A percentile compares a stretch with the other conserved stretches of the same genome.
Evolutionary conservation across 306 rosid species (phyloP).

Genomic region (Glycine latifolia): DNA sequence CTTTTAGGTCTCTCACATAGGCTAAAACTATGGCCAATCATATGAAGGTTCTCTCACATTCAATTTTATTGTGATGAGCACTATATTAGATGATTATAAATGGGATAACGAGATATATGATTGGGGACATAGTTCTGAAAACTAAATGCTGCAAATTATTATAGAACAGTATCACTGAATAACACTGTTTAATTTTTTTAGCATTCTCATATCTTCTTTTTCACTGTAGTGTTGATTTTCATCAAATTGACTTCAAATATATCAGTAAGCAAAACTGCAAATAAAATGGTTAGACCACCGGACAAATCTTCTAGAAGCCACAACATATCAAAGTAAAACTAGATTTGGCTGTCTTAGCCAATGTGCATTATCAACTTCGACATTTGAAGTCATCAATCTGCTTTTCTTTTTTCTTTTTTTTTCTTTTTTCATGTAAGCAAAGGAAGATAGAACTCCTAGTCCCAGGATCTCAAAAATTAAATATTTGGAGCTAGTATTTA

Average conservation of each 20-base stretch:
- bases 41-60: no score
- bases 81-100: no score
- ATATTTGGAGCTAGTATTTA: not conserved
- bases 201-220: not conserved
- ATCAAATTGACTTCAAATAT: not conserved
- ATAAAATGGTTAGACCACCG: not conserved
- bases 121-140: not conserved
- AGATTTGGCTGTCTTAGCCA: not conserved
- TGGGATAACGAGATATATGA: no score
- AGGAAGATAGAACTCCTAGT: not conserved
- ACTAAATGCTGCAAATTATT: not conserved
- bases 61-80: no score
- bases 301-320: not conserved
- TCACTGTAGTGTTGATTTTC: not conserved
- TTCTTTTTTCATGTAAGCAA: not conserved
- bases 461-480: not conserved
- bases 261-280: not conserved
- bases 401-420: no score
- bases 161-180: not conserved
- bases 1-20: no score
- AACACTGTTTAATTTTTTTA: not conserved
- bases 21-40: no score
- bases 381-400: not conserved
- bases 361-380: constrained; percentile 1
- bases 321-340: not conserved